Evolutionary conservation across 768 basidiomycete genomes (phyloP).

Genomic region (Trametes sanguinea): DNA sequence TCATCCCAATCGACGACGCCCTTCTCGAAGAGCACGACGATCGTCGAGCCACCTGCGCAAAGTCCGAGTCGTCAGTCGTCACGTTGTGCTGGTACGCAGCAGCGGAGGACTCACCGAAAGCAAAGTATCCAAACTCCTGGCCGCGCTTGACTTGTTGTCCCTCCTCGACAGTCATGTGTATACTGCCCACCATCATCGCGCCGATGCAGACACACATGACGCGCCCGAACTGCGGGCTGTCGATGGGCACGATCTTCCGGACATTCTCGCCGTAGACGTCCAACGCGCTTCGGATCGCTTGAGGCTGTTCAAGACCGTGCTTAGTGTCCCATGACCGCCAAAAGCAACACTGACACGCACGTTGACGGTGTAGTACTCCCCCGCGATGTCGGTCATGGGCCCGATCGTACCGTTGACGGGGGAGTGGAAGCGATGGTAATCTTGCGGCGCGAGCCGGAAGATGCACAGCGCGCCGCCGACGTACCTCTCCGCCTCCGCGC

Average conservation of each 20-base stretch:
- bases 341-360: slow-evolving; percentile 43
- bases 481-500: slow-evolving; percentile 67
- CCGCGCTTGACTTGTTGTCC: slow-evolving; percentile 80
- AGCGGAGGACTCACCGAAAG: slow-evolving; percentile 67
- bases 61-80: neutral
- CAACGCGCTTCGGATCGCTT: slow-evolving; percentile 87
- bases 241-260: slow-evolving; percentile 89
- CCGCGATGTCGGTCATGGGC: slow-evolving; percentile 76
- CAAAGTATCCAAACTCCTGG: slow-evolving; percentile 93
- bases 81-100: neutral
- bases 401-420: slow-evolving; percentile 87
- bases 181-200: slow-evolving; percentile 95
- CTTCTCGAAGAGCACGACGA: slow-evolving; percentile 88
- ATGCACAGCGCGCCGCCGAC: slow-evolving; percentile 83
- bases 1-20: slow-evolving; percentile 89
- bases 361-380: slow-evolving; percentile 97
- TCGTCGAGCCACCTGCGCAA: slow-evolving; percentile 79
- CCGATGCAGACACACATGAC: slow-evolving; percentile 93
- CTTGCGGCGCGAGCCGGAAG: slow-evolving; percentile 91
- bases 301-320: slow-evolving; percentile 53
- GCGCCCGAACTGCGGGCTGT: slow-evolving; percentile 84
- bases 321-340: neutral
- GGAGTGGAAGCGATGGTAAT: slow-evolving; percentile 93
- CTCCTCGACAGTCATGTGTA: slow-evolving; percentile 82
- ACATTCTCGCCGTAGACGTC: slow-evolving; percentile 96